Evolutionary conservation across 257 asterid species (phyloP), one percentile per base, ranked within the genome.

Genomic region (Striga asiatica): DNA sequence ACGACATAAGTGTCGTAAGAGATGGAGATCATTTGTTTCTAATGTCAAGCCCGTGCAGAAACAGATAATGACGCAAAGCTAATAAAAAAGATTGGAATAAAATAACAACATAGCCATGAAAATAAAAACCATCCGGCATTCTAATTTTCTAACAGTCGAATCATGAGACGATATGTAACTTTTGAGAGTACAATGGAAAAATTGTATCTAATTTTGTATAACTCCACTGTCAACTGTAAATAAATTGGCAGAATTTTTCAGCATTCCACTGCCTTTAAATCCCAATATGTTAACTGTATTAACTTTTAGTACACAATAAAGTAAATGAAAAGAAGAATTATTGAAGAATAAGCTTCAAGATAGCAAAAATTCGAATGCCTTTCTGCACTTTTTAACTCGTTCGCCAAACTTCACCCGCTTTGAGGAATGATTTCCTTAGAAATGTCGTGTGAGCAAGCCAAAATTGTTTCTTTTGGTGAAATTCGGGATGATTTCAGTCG

Each of bases 21-120:
- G 98, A 89, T 55, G 96, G 96, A 10, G 98, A 89, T 61, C 93
- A 86, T 69, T 54, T 89, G 74, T 85, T 78, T 71, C 71, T 89
- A 42, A 43, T 72, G 55, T 60, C 76, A 58, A 74, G 62, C 42
- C 54, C 41, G 43, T 35, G 62, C 7, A 60, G 55, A 32, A 74
- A 37, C 18, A 67, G 66, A 63, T 56, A 20, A 50, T 51, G 58
- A 64, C 29, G 56, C 22, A 25, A 73, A 29, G n/a, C n/a, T n/a
- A n/a, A 55, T 67, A 56, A 67, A 63, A 52, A 31, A 21, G 45
- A 55, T 8, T 38, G 55, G 6, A 31, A 14, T 9, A 13, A 12
- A 58, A 65, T 12, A n/a, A 60, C 50, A 16, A 63, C 54, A 60
- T 56, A 32, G 69, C 60, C 27, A 58, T 37, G 71, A 61, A 35